Conservation (phyloP, 352 stramenopile genomes). For the Blastocystis sp. region DNA sequence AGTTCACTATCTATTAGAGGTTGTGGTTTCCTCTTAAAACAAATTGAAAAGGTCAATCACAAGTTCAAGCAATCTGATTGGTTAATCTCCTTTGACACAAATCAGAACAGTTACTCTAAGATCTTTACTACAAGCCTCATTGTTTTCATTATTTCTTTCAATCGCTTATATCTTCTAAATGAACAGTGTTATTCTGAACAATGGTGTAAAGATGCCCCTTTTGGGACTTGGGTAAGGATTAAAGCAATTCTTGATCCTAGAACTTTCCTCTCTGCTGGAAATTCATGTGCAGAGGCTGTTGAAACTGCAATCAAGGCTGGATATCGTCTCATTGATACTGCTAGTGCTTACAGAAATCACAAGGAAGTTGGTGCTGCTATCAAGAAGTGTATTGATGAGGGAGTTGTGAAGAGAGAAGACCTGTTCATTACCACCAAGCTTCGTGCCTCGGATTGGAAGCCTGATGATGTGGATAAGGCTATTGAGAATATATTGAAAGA, state of each 20-base stretch:
- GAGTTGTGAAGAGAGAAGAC: conserved; percentile 65
- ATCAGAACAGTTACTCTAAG: too few relatives aligned
- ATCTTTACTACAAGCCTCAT: too few relatives aligned
- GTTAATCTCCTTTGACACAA: too few relatives aligned
- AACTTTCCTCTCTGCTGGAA: neutral
- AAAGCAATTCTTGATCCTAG: neutral
- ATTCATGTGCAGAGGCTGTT: conserved; percentile 51
- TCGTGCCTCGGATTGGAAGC: conserved; percentile 64
- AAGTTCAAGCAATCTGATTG: too few relatives aligned
- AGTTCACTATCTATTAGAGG: too few relatives aligned
- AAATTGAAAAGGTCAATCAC: too few relatives aligned
- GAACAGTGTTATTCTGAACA: conserved; percentile 25
- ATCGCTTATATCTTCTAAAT: too few relatives aligned
- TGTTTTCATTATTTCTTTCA: too few relatives aligned
- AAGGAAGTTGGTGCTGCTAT: conserved; percentile 70
- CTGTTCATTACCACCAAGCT: conserved; percentile 66
- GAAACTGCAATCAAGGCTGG: conserved; percentile 65
- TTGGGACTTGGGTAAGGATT: conserved; percentile 15
- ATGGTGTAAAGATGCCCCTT: conserved; percentile 35
- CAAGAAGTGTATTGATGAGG: conserved; percentile 67
- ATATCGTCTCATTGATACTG: conserved; percentile 73
- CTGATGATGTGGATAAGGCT: conserved; percentile 65
- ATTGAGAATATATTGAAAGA: conserved; percentile 64
- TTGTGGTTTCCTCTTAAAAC: too few relatives aligned
- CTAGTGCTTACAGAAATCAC: conserved; percentile 75